Percentiles rank a stretch among this genome's conserved stretches.
phyloP scores from a whole-genome alignment of 2,329 filamentous ascomycete species.

The Dactylonectria macrodidyma region DNA sequence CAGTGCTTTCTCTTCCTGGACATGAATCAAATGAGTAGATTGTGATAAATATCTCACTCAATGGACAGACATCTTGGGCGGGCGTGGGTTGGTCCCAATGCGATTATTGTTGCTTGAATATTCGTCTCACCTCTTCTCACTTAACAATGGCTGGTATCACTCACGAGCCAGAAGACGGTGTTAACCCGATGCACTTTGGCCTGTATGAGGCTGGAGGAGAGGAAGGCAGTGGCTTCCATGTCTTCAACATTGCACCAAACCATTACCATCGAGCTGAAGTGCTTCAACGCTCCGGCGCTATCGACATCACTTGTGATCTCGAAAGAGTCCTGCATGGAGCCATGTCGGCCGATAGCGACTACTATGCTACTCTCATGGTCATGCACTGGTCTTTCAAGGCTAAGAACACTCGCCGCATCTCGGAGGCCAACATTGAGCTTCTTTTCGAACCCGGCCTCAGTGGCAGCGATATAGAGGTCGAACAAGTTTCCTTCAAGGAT shows the following conservation, averaged over 20 bases:
- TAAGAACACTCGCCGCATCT: conserved; percentile 10
- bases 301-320: conserved; percentile 28
- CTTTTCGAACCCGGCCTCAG: not conserved
- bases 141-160: not conserved
- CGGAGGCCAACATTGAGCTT: conserved; percentile 23
- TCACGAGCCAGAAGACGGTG: conserved; percentile 3
- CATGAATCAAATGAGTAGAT: not conserved
- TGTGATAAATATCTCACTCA: too few species aligned
- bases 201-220: conserved; percentile 16
- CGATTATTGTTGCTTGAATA: not conserved
- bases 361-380: conserved; percentile 19
- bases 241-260: conserved; percentile 24
- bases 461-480: conserved; percentile 1
- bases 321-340: conserved; percentile 8
- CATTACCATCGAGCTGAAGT: conserved; percentile 32
- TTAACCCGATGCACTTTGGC: not conserved
- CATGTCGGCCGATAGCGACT: conserved; percentile 31
- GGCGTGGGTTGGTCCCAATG: not conserved
- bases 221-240: conserved; percentile 31
- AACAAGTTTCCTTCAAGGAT: conserved; percentile 21
- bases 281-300: conserved; percentile 31
- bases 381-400: conserved; percentile 23
- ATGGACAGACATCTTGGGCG: too few species aligned
- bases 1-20: not conserved
- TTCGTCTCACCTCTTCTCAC: not conserved